Evolutionary conservation across 176 grass and related monocot species (phyloP).

Genomic region (Hordeum vulgare): DNA sequence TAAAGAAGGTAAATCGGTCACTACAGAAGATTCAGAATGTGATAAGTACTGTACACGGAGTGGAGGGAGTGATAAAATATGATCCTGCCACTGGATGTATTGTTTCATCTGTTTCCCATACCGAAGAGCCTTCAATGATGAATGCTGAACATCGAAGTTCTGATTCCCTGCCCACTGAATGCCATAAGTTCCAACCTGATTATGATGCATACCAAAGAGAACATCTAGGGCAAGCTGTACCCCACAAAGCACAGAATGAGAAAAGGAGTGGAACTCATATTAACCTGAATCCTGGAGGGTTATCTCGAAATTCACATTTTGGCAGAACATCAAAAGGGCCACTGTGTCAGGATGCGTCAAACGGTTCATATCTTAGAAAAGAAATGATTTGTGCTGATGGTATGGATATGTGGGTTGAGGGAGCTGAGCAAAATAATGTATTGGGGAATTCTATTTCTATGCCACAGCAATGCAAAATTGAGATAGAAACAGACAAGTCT

Average conservation of each 20-base stretch:
- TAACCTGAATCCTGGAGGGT: not conserved
- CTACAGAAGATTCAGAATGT: constrained; percentile 60
- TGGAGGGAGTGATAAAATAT: constrained; percentile 41
- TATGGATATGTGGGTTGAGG: not conserved
- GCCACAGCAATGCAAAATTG: not conserved
- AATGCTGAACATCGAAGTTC: not conserved
- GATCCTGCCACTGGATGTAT: constrained; percentile 53
- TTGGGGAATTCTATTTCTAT: not conserved
- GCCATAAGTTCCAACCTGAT: not conserved
- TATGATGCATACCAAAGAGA: not conserved
- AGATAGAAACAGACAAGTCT: not conserved
- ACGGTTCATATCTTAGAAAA: not conserved
- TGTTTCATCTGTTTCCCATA: constrained; percentile 18
- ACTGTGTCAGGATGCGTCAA: not conserved
- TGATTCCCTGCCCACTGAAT: constrained; percentile 2
- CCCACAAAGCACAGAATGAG: not conserved
- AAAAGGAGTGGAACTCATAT: not conserved
- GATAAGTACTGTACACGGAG: constrained; percentile 55
- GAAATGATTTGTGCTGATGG: not conserved
- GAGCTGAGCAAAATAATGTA: not conserved
- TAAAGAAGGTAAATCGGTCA: constrained; percentile 73
- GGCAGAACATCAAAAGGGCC: not conserved
- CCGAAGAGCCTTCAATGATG: not conserved
- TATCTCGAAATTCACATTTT: not conserved
- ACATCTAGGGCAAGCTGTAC: not conserved